Evolutionary conservation across 169 alveolate genomes (phyloP).

Genomic region (Theileria sp.): DNA sequence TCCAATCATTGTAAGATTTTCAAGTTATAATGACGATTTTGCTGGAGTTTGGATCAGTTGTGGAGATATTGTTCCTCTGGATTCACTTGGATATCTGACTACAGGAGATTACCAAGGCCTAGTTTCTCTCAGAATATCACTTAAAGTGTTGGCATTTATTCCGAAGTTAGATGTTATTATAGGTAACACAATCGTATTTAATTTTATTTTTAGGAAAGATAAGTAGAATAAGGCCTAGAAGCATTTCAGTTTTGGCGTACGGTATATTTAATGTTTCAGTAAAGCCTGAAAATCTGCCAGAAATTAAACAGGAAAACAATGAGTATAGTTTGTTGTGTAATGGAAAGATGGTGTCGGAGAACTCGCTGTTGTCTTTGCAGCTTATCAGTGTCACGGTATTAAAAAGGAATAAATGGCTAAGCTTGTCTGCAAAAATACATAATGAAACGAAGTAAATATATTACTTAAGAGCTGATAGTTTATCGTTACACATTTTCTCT

Average conservation of each 20-base stretch:
- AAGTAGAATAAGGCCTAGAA: constrained; percentile 19
- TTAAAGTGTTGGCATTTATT: constrained; percentile 36
- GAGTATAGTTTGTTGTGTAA: background rate
- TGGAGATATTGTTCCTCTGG: constrained; percentile 47
- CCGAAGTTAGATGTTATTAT: constrained; percentile 37
- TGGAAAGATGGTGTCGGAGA: constrained; percentile 9
- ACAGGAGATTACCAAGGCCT: constrained; percentile 51
- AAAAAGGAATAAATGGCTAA: constrained; percentile 54
- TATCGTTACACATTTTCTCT: constrained; percentile 27
- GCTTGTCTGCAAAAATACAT: constrained; percentile 27
- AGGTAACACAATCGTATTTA: constrained; percentile 1
- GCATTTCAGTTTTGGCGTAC: constrained; percentile 55
- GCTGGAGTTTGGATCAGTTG: constrained; percentile 62
- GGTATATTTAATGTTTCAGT: constrained; percentile 57
- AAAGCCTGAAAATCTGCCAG: constrained; percentile 26
- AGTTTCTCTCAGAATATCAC: constrained; percentile 42
- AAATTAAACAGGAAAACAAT: constrained; percentile 7
- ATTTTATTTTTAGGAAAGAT: constrained; percentile 30
- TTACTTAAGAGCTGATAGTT: background rate
- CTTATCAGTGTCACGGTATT: constrained; percentile 39
- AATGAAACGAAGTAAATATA: background rate
- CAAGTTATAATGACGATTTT: constrained; percentile 57
- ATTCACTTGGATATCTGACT: constrained; percentile 47
- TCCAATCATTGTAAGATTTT: background rate
- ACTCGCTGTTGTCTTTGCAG: constrained; percentile 19